Conservation (phyloP, 768 basidiomycete genomes). For the Termitomyces sp. region DNA sequence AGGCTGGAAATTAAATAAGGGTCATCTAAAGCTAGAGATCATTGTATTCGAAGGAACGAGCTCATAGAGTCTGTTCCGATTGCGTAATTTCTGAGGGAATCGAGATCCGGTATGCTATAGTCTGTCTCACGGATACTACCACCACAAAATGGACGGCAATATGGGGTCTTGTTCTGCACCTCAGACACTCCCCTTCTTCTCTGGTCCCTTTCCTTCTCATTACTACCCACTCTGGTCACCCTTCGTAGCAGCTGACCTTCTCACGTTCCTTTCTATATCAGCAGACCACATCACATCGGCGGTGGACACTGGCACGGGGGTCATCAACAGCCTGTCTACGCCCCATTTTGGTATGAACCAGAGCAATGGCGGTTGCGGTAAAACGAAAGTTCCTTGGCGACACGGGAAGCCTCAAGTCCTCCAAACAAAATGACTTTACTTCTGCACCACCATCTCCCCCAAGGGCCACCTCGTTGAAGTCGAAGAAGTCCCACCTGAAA, state of each 20-base stretch:
- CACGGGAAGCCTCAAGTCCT: constrained; percentile 19
- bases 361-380: not conserved
- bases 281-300: not conserved
- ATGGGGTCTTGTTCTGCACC: not conserved
- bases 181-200: not conserved
- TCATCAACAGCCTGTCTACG: no score
- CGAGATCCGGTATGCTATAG: constrained; percentile 2
- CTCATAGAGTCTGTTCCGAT: not conserved
- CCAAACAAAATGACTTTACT: constrained; percentile 12
- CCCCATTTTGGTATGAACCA: not conserved
- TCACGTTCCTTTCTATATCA: not conserved
- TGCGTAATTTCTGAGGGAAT: not conserved
- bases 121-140: constrained; percentile 6
- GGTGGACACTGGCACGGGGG: not conserved
- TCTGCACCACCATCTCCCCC: constrained; percentile 17
- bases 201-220: not conserved
- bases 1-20: not conserved
- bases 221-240: not conserved
- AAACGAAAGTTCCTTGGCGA: constrained; percentile 17
- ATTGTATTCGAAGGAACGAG: not conserved
- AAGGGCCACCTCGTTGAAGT: constrained; percentile 21
- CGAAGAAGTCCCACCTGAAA: constrained; percentile 9
- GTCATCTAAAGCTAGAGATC: not conserved
- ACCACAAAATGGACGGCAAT: not conserved
- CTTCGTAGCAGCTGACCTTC: not conserved